Base-by-base conservation (phyloP, 2,329 filamentous ascomycete species). In the Chaetomium olivaceum region DNA sequence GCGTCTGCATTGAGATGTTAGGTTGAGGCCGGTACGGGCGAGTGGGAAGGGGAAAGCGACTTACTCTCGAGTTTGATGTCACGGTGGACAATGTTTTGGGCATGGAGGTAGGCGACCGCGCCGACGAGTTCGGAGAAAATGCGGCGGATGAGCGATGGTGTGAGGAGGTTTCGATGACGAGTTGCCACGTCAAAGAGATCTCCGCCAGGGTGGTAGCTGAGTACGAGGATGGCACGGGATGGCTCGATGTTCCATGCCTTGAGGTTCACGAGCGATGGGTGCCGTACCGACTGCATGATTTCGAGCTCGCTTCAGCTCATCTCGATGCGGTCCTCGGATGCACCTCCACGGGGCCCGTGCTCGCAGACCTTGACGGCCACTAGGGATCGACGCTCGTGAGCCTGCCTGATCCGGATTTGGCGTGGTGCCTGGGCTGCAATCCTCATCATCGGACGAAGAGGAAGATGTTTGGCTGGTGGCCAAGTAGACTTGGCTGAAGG, bases 301-400 rank as follows among this genome's bases (percentile, higher is more conserved):
- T 98, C 94, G 50, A 99, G 85, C 80, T 99, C 95, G 88, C 79
- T 97, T 96, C 69, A 99, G 64, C 93, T 96, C 78, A 95, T 92
- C 77, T 97, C 94, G 68, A 98, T 89, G 48, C 95, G 88, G 72
- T 97, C 91, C 76, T 97, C 93, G 58, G 95, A 95, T 4, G 93
- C 94, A 55, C 94, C 94, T 61, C 95, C 95, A 27, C 92, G 92
- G 1, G 95, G 94, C 3, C 94, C 95, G 78, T 97, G 93, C 77
- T 97, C 92, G 75, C 96, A 94, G 54, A 99, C 88, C 78, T 99
- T 99, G 74, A 99, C 88, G 1, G 95, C 95, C 3, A 98, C 95
- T 16, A 99, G 81, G 61, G 91, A 91, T 73, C 89, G 91, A n/a
- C 89, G 87, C 68, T 91, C 82, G 57, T 87, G 82, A 50, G 74